Evolutionary conservation across 75 land plant genomes (phyloP).

Genomic region (Pseudotsuga menziesii): DNA sequence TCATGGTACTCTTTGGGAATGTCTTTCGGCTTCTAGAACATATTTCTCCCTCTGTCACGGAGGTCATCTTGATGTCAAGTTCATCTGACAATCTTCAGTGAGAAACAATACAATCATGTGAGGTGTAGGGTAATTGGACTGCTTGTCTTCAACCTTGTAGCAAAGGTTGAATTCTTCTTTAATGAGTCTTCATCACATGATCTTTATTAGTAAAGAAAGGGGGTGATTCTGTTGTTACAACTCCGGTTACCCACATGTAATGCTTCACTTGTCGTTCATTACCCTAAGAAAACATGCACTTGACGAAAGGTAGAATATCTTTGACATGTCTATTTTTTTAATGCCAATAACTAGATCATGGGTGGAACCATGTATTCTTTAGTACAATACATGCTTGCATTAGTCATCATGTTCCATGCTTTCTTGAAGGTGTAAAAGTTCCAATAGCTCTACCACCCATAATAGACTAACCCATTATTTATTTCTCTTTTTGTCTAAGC

Average conservation of each 20-base stretch:
- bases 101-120: no score
- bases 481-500: neutral
- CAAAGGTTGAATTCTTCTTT: no score
- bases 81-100: no score
- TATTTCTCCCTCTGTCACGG: no score
- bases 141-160: no score
- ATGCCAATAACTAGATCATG: neutral
- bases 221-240: neutral
- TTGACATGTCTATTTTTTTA: neutral
- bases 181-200: no score
- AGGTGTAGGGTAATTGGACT: no score
- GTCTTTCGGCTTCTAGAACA: no score
- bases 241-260: neutral
- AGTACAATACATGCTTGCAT: conserved; percentile 2
- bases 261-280: neutral
- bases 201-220: no score
- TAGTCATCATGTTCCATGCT: conserved; percentile 1
- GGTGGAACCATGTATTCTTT: conserved; percentile 3
- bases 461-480: neutral
- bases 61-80: no score
- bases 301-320: conserved; percentile 3
- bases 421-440: conserved; percentile 1
- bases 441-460: neutral
- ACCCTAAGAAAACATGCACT: neutral
- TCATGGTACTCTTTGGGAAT: no score